phyloP scores from a whole-genome alignment of 2,329 filamentous ascomycete genomes.

The Albophoma yamanashiensis region DNA sequence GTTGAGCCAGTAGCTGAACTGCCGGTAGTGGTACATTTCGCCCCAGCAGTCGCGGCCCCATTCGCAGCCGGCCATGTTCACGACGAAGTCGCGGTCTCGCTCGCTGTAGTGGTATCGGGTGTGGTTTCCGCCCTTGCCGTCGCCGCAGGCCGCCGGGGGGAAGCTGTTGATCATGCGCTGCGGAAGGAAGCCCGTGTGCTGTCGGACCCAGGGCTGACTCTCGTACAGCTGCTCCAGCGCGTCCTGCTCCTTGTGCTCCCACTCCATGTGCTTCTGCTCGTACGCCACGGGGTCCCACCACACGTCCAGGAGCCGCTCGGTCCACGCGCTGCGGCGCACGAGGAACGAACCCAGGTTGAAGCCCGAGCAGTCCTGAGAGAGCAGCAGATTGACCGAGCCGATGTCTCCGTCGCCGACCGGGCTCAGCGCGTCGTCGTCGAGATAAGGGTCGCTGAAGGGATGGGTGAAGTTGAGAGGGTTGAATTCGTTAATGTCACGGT shows the following conservation, averaged over 20 bases:
- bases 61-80: conserved; percentile 98
- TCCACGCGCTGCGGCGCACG: conserved; percentile 74
- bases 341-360: conserved; percentile 98
- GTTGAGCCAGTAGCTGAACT: conserved; percentile 85
- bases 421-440: conserved; percentile 66
- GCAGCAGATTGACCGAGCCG: conserved; percentile 74
- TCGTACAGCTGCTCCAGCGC: conserved; percentile 86
- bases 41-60: conserved; percentile 97
- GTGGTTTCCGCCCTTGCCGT: conserved; percentile 54
- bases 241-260: conserved; percentile 98
- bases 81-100: conserved; percentile 79
- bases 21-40: conserved; percentile 92
- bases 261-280: conserved; percentile 97
- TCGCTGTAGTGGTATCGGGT: conserved; percentile 76
- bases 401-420: conserved; percentile 64
- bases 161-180: conserved; percentile 94
- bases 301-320: conserved; percentile 81
- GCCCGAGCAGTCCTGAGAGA: conserved; percentile 88
- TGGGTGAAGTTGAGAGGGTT: conserved; percentile 93
- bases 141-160: conserved; percentile 77
- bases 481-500: conserved; percentile 93
- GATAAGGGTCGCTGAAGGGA: conserved; percentile 61
- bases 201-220: conserved; percentile 85
- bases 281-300: conserved; percentile 99
- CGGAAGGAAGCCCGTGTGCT: conserved; percentile 78